Evolutionary conservation across 441 rosid genomes (phyloP).

Genomic region (Kokia cookei): DNA sequence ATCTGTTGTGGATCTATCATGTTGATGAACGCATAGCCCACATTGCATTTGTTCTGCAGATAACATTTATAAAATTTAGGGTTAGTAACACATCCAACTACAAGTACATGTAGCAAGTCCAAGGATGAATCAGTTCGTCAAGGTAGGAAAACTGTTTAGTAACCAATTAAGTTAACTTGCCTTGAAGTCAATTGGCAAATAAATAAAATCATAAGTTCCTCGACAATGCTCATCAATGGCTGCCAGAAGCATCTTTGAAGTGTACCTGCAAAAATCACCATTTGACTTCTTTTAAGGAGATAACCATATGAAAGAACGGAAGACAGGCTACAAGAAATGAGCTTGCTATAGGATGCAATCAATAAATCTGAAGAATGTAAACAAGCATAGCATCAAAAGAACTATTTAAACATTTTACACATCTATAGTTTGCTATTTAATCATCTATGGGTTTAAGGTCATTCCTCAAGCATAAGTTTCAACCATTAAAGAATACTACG

Average conservation of each 20-base stretch:
- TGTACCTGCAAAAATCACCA: constrained; percentile 42
- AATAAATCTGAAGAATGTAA: neutral
- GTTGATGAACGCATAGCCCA: constrained; percentile 54
- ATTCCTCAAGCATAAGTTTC: neutral
- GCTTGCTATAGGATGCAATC: neutral
- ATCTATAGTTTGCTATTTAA: neutral
- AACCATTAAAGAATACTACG: neutral
- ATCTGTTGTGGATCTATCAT: constrained; percentile 41
- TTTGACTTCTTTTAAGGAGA: neutral
- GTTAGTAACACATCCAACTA: neutral
- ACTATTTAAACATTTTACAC: neutral
- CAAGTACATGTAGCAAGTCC: neutral
- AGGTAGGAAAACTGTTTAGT: neutral
- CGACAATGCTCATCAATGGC: constrained; percentile 71
- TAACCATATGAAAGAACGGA: neutral
- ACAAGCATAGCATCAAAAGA: neutral
- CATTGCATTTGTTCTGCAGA: constrained; percentile 48
- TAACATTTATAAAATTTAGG: neutral
- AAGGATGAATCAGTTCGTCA: neutral
- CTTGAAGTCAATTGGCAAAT: constrained; percentile 79
- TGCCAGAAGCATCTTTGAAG: constrained; percentile 78
- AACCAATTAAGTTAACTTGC: constrained; percentile 27
- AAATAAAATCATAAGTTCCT: constrained; percentile 75
- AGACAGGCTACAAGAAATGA: neutral
- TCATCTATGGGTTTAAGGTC: neutral